Conservation (phyloP, 345 rosid species). For the Geranium rotundifolium region DNA sequence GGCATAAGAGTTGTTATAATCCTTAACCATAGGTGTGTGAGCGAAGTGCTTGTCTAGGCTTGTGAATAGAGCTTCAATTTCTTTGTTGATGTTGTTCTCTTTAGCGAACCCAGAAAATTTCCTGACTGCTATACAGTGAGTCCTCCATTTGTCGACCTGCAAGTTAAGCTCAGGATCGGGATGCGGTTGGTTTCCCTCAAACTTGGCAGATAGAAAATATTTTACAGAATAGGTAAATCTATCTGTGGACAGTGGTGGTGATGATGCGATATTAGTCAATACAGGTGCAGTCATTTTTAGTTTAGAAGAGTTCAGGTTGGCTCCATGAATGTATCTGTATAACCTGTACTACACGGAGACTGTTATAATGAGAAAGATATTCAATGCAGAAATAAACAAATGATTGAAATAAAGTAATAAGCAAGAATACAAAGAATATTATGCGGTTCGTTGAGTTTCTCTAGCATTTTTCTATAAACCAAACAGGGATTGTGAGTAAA, state of each 20-base stretch:
- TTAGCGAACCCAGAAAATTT: constrained; percentile 32
- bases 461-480: background rate
- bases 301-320: constrained; percentile 17
- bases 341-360: constrained; percentile 21
- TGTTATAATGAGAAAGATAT: too few relatives aligned
- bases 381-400: too few relatives aligned
- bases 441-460: too few relatives aligned
- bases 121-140: constrained; percentile 27
- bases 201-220: constrained; percentile 12
- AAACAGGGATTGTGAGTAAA: background rate
- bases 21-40: background rate
- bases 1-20: constrained; percentile 7
- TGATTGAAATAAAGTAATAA: too few relatives aligned
- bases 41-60: constrained; percentile 14
- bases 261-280: constrained; percentile 18
- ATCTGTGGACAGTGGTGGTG: constrained; percentile 8
- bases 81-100: constrained; percentile 23
- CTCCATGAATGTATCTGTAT: constrained; percentile 38
- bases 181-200: constrained; percentile 17
- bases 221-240: constrained; percentile 1
- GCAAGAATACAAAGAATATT: too few relatives aligned
- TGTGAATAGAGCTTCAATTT: constrained; percentile 19
- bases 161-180: constrained; percentile 26
- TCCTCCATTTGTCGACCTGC: constrained; percentile 26
- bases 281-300: constrained; percentile 32